A percentile compares a stretch with the other conserved stretches of the same genome.
These are phyloP conservation scores for Vigna angularis DNA, from an alignment of 306 rosid species.

Conservation along the genomic window DNA sequence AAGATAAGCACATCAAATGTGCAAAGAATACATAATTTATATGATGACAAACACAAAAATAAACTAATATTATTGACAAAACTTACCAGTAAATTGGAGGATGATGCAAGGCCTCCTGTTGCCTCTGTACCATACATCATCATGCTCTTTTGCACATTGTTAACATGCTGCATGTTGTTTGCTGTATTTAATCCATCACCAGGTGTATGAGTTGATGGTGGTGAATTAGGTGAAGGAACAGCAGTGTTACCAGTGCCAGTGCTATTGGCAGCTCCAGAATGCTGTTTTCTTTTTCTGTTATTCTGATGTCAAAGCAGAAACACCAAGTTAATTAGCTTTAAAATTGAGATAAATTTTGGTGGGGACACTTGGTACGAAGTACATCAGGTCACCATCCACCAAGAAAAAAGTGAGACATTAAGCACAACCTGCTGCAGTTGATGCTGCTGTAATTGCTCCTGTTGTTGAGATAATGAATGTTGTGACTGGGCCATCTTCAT, in stretches of 20 bases:
- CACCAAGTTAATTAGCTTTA: conserved; percentile 26
- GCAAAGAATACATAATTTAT: conserved; percentile 12
- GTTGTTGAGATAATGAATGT: conserved; percentile 81
- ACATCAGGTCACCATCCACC: conserved; percentile 28
- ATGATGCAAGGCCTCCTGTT: conserved; percentile 80
- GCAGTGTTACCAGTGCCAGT: conserved; percentile 93
- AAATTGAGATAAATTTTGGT: neutral
- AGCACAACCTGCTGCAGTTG: conserved; percentile 80
- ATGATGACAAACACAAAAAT: conserved; percentile 13
- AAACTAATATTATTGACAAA: conserved; percentile 29
- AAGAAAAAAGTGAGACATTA: conserved; percentile 23
- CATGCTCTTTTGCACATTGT: conserved; percentile 66
- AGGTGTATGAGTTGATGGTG: conserved; percentile 90
- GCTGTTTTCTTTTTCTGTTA: conserved; percentile 81
- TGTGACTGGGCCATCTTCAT: conserved; percentile 79
- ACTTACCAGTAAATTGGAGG: conserved; percentile 77
- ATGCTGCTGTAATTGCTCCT: conserved; percentile 76
- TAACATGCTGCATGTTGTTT: conserved; percentile 71
- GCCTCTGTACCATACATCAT: conserved; percentile 79
- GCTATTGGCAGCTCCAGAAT: conserved; percentile 91
- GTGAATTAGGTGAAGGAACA: conserved; percentile 88
- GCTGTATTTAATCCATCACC: conserved; percentile 77
- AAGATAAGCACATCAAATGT: conserved; percentile 25
- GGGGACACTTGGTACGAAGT: neutral
- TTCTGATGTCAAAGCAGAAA: conserved; percentile 44